Percentiles rank a stretch among this genome's conserved stretches.
Evolutionary conservation across 371 early-diverging fungal genomes (phyloP).

Genomic region (Entomophthora muscae): DNA sequence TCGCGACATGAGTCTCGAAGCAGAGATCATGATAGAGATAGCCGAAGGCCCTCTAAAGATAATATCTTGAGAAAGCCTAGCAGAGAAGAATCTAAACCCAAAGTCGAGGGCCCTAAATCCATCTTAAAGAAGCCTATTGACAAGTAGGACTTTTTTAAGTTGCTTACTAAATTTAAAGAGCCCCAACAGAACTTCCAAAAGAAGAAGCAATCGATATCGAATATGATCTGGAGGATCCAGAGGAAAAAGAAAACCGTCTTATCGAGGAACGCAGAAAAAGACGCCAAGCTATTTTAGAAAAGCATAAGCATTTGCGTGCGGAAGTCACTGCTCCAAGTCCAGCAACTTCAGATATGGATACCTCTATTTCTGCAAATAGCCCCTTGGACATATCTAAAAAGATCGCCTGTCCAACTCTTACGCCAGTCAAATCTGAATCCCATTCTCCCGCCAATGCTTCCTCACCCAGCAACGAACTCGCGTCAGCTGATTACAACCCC

Average conservation of each 20-base stretch:
- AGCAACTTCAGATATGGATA: neutral
- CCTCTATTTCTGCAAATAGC: neutral
- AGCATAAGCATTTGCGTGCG: conserved; percentile 20
- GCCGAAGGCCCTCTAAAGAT: neutral
- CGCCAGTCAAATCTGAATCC: neutral
- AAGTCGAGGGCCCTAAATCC: neutral
- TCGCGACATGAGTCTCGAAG: neutral
- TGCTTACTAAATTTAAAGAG: neutral
- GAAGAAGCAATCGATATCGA: conserved; percentile 19
- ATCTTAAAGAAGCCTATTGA: neutral
- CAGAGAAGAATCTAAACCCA: neutral
- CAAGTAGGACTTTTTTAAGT: neutral
- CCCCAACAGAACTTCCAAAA: neutral
- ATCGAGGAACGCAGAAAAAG: conserved; percentile 62
- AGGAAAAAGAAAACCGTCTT: conserved; percentile 40
- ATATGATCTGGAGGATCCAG: conserved; percentile 24
- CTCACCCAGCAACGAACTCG: conserved; percentile 19
- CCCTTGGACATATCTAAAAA: neutral
- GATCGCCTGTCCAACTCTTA: neutral
- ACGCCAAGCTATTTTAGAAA: conserved; percentile 43
- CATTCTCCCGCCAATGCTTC: conserved; percentile 7
- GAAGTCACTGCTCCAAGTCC: conserved; percentile 1
- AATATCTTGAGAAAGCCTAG: neutral
- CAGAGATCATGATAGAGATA: neutral
- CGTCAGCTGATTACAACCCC: conserved; percentile 64